These are phyloP conservation scores for Phytopythium litorale DNA, from an alignment of 352 stramenopile species.

Conservation along the genomic window DNA sequence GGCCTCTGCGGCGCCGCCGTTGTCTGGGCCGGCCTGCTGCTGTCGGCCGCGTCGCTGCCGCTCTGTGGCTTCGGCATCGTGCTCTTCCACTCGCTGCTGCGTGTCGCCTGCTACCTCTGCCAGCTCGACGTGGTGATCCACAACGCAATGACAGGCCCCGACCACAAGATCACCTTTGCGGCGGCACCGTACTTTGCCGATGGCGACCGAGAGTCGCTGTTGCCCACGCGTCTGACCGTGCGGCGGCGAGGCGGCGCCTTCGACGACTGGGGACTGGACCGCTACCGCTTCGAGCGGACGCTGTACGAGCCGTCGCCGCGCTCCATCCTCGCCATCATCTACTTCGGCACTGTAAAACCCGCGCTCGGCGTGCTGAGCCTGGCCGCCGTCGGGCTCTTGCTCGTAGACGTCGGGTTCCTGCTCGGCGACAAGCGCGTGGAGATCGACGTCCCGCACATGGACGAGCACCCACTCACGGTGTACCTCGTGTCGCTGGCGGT, in stretches of 20 bases:
- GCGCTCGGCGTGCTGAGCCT: slow-evolving; percentile 29
- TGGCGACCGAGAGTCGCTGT: slow-evolving; percentile 22
- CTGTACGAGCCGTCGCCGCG: slow-evolving; percentile 30
- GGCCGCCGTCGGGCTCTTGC: slow-evolving; percentile 23
- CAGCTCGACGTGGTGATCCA: slow-evolving; percentile 41
- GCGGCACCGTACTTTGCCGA: slow-evolving; percentile 5
- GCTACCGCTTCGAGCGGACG: slow-evolving; percentile 27
- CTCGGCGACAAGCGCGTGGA: slow-evolving; percentile 21
- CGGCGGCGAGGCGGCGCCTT: neutral
- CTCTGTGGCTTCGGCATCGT: slow-evolving; percentile 51
- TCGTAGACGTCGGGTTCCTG: slow-evolving; percentile 28
- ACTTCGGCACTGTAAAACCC: slow-evolving; percentile 50
- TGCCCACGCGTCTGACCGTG: slow-evolving; percentile 26
- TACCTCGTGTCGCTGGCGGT: slow-evolving; percentile 29
- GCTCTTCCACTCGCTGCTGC: slow-evolving; percentile 41
- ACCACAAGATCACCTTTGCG: slow-evolving; percentile 29
- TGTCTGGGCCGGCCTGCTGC: slow-evolving; percentile 15
- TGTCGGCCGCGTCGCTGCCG: slow-evolving; percentile 37
- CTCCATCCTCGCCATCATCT: slow-evolving; percentile 34
- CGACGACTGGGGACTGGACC: slow-evolving; percentile 15
- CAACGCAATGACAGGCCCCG: slow-evolving; percentile 35
- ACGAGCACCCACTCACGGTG: slow-evolving; percentile 20
- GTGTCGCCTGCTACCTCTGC: slow-evolving; percentile 32
- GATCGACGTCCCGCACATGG: slow-evolving; percentile 12
- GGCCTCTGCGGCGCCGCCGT: slow-evolving; percentile 13